Percentiles rank a stretch among this genome's conserved stretches.
Conservation (phyloP, 2,329 filamentous ascomycete genomes). For the Fusarium avenaceum region DNA sequence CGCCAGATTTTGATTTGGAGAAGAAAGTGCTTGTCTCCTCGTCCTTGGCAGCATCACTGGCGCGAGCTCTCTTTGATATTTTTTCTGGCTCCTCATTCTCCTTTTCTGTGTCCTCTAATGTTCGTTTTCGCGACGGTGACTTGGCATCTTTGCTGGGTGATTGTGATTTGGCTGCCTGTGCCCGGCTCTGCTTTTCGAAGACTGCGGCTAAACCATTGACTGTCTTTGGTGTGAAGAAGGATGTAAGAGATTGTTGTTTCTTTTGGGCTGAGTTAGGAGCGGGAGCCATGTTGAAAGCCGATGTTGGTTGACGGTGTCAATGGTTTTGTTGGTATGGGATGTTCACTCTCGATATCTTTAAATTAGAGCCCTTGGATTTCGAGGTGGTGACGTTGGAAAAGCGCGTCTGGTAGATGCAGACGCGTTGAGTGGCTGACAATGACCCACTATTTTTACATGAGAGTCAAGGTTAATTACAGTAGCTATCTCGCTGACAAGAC, state of each 20-base stretch:
- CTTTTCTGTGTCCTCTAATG: slow-evolving; percentile 62
- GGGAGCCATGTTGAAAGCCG: slow-evolving; percentile 52
- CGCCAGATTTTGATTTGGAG: slow-evolving; percentile 33
- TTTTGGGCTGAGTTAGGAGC: slow-evolving; percentile 62
- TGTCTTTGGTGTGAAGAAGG: slow-evolving; percentile 80
- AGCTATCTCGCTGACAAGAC: neutral
- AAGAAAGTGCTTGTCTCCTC: slow-evolving; percentile 55
- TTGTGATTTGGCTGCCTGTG: slow-evolving; percentile 45
- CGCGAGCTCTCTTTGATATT: slow-evolving; percentile 61
- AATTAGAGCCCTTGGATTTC: slow-evolving; percentile 9
- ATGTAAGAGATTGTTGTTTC: slow-evolving; percentile 86
- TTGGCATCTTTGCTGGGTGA: slow-evolving; percentile 48
- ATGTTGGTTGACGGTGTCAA: neutral
- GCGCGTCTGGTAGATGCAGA: slow-evolving; percentile 41
- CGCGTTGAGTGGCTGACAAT: slow-evolving; percentile 49
- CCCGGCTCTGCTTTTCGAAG: slow-evolving; percentile 52
- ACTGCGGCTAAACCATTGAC: slow-evolving; percentile 60
- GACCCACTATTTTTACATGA: slow-evolving; percentile 31
- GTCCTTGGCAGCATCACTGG: slow-evolving; percentile 57
- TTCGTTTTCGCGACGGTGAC: slow-evolving; percentile 62
- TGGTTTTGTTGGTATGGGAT: slow-evolving; percentile 15
- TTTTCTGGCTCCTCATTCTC: slow-evolving; percentile 59
- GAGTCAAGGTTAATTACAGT: neutral
- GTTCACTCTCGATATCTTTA: slow-evolving; percentile 21
- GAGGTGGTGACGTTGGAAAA: slow-evolving; percentile 44